Evolutionary conservation across 805 yeast species (phyloP), one percentile per base, ranked within the genome.

Genomic region (Middelhovenomyces tepae): DNA sequence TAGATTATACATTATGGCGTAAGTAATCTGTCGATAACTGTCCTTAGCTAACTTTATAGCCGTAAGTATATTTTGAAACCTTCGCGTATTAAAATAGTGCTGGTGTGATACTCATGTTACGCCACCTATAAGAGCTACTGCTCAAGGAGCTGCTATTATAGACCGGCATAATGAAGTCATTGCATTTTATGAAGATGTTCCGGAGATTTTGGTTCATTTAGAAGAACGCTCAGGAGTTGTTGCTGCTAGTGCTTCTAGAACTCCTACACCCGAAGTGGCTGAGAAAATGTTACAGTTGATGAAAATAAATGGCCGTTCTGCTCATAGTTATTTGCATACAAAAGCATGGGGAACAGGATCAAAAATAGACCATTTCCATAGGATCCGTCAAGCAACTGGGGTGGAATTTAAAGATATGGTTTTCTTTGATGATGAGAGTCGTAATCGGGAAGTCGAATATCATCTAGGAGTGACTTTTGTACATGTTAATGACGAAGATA

Each of bases 1-100:
- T 80, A 27, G 91, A 80, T 51, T 80, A 75, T 48, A 80, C 91
- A 0, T 54, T 80, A 21, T 80, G 91, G 91, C 87, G 81, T 61
- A 53, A 37, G 68, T 56, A 17, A 13, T 16, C 10, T 21, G n/a
- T 9, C 23, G n/a, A 11, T 9, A 13, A 10, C 6, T 16, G 13
- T 26, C 26, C 16, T 10, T 17, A 20, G 13, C 34, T 26, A 18
- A 28, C 32, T 23, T 21, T 26, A 17, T 22, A 38, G 42, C 43
- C 11, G 36, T 31, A 31, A 17, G 31, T 28, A 28, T 26, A 17
- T 26, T 18, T 10, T 11, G n/a, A 17, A 23, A 49, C 56, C 57
- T 18, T 17, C 14, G 13, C 8, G 16, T 4, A 14, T 3, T 18
- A 13, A 13, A 4, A 3, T 27, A 59, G 32, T 74, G 78, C 40